Base-by-base conservation (phyloP, 176 grass and related monocot genomes). In the Carex cristatella region DNA sequence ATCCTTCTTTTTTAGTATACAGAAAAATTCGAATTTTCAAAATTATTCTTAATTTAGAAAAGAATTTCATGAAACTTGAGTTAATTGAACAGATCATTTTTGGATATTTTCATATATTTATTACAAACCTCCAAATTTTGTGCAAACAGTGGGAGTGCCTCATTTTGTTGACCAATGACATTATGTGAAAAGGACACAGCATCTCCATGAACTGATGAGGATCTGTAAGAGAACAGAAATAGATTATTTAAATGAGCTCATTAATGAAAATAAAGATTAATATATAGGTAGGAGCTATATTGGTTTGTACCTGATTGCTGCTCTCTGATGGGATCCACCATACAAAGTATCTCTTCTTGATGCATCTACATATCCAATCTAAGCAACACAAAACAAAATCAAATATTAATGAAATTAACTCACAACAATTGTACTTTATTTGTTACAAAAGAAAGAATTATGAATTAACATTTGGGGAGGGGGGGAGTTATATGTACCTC, bases 291-390 rank as follows among this genome's bases (percentile, higher is more conserved):
- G 48, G 48, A 51, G 9, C 48, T 51, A 13, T 12, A 38, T 44
- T 46, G 61, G 40, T 49, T 9, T 18, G 14, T 67, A 83, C 80
- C 80, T 83, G 1, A 69, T 81, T 86, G 23, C 4, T 81, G 78
- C 15, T 72, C 9, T 46, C 13, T 79, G 35, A 62, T 87, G 54
- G 69, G 64, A 81, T 70, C 76, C 63, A 81, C 30, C 49, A 59
- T 67, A 81, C 32, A n/a, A 4, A 68, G 28, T 69, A 81, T 81
- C 49, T 81, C n/a, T 58, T 81, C 85, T 86, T 54, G 72, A 68
- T 69, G 60, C 48, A 68, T 80, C 85, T n/a, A 65, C 32, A 81
- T 80, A 81, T 87, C 16, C 78, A 37, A 87, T 73, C 85, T 87
- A 59, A 81, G 48, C n/a, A 66, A 54, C 13, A 61, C 32, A 32